A percentile compares a stretch with the other conserved stretches of the same genome.
Evolutionary conservation across 441 rosid genomes (phyloP).

Genomic region (Adansonia madagascariensis): DNA sequence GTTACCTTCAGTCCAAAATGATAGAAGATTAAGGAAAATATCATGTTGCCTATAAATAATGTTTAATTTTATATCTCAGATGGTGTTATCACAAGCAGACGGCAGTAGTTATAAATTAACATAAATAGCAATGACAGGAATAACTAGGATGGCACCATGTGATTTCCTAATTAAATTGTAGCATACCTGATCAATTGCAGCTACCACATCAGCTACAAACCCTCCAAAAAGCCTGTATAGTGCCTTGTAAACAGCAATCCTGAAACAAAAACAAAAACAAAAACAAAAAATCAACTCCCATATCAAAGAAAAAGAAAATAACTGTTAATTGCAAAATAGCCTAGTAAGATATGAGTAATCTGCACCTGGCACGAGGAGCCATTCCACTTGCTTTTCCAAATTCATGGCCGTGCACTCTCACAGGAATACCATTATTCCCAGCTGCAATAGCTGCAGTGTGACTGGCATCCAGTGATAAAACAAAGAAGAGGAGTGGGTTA

Average conservation of each 20-base stretch:
- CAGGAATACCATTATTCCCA: conserved; percentile 96
- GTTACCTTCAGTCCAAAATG: neutral
- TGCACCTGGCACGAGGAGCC: conserved; percentile 99
- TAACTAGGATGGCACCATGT: neutral
- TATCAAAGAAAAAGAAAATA: conserved; percentile 15
- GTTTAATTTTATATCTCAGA: neutral
- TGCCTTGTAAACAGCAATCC: conserved; percentile 98
- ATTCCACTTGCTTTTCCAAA: conserved; percentile 99
- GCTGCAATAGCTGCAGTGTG: conserved; percentile 99
- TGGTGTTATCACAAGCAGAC: neutral
- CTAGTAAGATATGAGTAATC: conserved; percentile 20
- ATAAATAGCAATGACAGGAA: neutral
- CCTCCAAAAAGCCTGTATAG: conserved; percentile 96
- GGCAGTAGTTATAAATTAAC: neutral
- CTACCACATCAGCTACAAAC: conserved; percentile 96
- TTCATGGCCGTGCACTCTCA: conserved; percentile 88
- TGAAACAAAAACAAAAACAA: conserved; percentile 32
- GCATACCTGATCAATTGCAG: conserved; percentile 94
- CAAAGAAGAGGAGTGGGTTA: conserved; percentile 12
- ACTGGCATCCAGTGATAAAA: conserved; percentile 42
- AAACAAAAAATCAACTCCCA: neutral
- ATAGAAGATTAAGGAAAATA: neutral
- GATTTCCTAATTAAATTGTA: conserved; percentile 11
- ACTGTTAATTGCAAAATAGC: conserved; percentile 21
- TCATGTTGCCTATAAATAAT: neutral